Base-by-base conservation (phyloP, 768 basidiomycete genomes). In the Pholiota conissans region DNA sequence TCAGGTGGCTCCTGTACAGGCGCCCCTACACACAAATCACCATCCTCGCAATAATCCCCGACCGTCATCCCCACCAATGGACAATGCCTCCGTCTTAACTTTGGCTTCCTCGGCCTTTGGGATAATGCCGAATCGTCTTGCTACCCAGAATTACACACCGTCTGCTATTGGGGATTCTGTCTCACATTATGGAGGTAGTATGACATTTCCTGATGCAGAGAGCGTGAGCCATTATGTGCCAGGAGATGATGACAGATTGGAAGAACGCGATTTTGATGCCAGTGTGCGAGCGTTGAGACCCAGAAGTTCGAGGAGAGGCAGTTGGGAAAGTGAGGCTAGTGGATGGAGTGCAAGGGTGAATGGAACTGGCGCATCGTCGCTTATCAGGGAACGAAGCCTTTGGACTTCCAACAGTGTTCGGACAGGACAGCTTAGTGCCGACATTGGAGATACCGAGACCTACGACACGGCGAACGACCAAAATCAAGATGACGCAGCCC, bases 1-100 rank as follows among this genome's bases (percentile, higher is more conserved):
- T 28, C 61, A 66, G 46, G n/a, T 78, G 52, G 52, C 67, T 18
- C 62, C 77, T 39, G 78, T 89, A 16, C 92, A 95, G 67, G 92
- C 93, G 8, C 96, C 95, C 0, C 80, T 90, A 32, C 93, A 96
- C 69, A 93, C 94, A 0, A 76, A 84, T n/a, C 93, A 93, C 53
- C 94, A 98, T 73, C 95, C 96, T 9, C 85, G 94, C 46, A 93
- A 97, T 71, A 99, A 99, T 67, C 96, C 96, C 1, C 86, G 91
- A 22, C 96, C 97, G 22, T 89, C 90, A 14, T 92, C 92, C 5
- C 90, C 93, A 20, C 95, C 96, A 0, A 77, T 85, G 45, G 94
- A 95, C 67, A 95, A 98, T 67, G 96, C 96, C 1, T 95, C 92
- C 2, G 77, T 95, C 54, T 79, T 98, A 46, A 99, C 96, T 0